These are phyloP conservation scores for Holtermannia corniformis DNA, from an alignment of 768 basidiomycete genomes.

Conservation along the genomic window DNA sequence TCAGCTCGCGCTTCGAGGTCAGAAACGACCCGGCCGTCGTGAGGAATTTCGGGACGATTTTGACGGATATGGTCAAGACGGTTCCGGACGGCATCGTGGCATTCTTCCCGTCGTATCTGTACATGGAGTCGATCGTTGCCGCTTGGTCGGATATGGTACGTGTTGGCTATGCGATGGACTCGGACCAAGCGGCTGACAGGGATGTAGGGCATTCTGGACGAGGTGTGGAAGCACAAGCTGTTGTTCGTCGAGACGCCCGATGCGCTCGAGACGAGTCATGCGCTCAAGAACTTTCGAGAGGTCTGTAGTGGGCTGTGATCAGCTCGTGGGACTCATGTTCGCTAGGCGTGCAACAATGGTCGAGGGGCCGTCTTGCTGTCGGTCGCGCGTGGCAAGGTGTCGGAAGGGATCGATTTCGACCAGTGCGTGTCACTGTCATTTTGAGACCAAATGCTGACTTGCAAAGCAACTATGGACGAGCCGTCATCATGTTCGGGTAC, in stretches of 20 bases:
- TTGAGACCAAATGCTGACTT: not conserved
- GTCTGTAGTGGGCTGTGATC: conserved; percentile 45
- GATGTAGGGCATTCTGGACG: conserved; percentile 84
- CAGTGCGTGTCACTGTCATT: conserved; percentile 45
- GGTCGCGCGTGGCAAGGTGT: conserved; percentile 96
- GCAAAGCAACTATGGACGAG: conserved; percentile 75
- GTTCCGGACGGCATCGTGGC: conserved; percentile 98
- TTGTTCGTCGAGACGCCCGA: conserved; percentile 99
- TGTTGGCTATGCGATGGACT: conserved; percentile 10
- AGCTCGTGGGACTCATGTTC: not conserved
- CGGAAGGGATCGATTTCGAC: conserved; percentile 99
- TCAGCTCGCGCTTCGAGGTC: conserved; percentile 97
- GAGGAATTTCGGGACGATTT: conserved; percentile 94
- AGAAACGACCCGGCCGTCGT: conserved; percentile 98
- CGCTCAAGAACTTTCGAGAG: conserved; percentile 90
- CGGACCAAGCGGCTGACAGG: conserved; percentile 3
- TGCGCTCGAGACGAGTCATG: conserved; percentile 96
- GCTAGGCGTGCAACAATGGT: conserved; percentile 93
- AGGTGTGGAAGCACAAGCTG: conserved; percentile 99
- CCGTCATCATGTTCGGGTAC: conserved; percentile 99
- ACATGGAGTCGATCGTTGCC: conserved; percentile 99
- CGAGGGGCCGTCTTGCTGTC: conserved; percentile 92
- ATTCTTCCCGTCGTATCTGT: conserved; percentile 98
- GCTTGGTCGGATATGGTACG: conserved; percentile 99
- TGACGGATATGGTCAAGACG: conserved; percentile 94